A percentile compares a stretch with the other conserved stretches of the same genome.
phyloP scores from a whole-genome alignment of 139 green algal species.

The Chlamydomonas sp. region DNA sequence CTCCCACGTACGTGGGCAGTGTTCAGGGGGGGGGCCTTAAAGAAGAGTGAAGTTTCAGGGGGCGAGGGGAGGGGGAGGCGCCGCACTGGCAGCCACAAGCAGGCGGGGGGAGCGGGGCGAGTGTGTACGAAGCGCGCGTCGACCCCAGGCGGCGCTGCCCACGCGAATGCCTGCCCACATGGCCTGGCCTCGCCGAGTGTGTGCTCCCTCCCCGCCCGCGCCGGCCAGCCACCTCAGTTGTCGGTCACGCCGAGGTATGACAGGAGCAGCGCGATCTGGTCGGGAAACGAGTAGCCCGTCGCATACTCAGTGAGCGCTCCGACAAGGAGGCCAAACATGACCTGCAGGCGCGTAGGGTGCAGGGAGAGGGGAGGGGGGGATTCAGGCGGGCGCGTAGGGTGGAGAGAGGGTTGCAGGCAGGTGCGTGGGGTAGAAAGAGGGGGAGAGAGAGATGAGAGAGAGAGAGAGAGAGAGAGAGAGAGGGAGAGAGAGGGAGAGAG shows the following conservation, averaged over 20 bases:
- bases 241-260: conserved; percentile 80
- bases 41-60: no score
- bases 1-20: no score
- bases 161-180: no score
- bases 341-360: conserved; percentile 57
- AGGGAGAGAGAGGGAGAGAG: background rate
- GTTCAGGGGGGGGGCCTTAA: no score
- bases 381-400: conserved; percentile 53
- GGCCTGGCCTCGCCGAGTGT: no score
- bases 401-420: conserved; percentile 1
- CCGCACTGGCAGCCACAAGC: no score
- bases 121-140: no score
- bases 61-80: no score
- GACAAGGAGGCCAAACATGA: conserved; percentile 92
- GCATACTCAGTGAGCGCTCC: conserved; percentile 95
- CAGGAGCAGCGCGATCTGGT: conserved; percentile 80
- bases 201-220: no score
- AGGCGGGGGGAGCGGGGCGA: no score
- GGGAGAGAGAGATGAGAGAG: background rate
- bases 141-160: no score
- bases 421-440: background rate
- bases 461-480: background rate
- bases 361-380: background rate
- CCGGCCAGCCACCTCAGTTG: no score
- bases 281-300: conserved; percentile 83